phyloP scores from a whole-genome alignment of 1,284 basidiomycete genomes.

The Moesziomyces antarcticus region DNA sequence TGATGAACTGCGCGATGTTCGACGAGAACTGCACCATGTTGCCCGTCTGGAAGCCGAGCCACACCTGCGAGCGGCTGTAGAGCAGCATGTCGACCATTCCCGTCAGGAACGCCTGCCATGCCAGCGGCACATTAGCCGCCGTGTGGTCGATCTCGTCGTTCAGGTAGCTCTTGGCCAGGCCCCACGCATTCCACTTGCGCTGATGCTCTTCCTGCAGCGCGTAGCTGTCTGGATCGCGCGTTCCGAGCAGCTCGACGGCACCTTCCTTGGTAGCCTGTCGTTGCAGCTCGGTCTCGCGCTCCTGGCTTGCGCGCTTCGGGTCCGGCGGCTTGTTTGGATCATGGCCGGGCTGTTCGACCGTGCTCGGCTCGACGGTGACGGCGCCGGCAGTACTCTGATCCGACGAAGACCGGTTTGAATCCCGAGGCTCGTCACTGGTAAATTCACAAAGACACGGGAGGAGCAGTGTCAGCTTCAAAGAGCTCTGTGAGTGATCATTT shows the following conservation, averaged over 20 bases:
- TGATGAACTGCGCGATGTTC: constrained; percentile 59
- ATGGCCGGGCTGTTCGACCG: background rate
- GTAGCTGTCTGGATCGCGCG: constrained; percentile 34
- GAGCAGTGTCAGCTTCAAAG: background rate
- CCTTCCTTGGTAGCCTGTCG: constrained; percentile 40
- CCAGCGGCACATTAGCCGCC: constrained; percentile 50
- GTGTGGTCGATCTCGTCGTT: constrained; percentile 53
- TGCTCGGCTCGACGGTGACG: background rate
- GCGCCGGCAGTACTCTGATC: constrained; percentile 2
- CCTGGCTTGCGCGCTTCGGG: constrained; percentile 8
- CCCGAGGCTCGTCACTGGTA: constrained; percentile 23
- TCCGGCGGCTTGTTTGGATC: constrained; percentile 37
- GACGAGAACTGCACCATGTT: constrained; percentile 62
- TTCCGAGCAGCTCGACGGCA: constrained; percentile 31
- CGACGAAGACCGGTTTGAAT: constrained; percentile 1
- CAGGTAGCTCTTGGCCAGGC: constrained; percentile 36
- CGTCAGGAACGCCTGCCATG: constrained; percentile 58
- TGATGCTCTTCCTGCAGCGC: constrained; percentile 20
- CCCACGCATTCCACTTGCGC: constrained; percentile 19
- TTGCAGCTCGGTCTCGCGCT: constrained; percentile 26
- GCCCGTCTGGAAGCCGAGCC: constrained; percentile 61
- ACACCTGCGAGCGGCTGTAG: constrained; percentile 49
- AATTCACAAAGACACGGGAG: background rate
- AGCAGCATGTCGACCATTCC: constrained; percentile 58
- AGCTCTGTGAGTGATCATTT: background rate